Percentiles rank a stretch among this genome's conserved stretches.
These are phyloP conservation scores for Aspergillus sp. DNA, from an alignment of 2,329 filamentous ascomycete species.

Conservation along the genomic window DNA sequence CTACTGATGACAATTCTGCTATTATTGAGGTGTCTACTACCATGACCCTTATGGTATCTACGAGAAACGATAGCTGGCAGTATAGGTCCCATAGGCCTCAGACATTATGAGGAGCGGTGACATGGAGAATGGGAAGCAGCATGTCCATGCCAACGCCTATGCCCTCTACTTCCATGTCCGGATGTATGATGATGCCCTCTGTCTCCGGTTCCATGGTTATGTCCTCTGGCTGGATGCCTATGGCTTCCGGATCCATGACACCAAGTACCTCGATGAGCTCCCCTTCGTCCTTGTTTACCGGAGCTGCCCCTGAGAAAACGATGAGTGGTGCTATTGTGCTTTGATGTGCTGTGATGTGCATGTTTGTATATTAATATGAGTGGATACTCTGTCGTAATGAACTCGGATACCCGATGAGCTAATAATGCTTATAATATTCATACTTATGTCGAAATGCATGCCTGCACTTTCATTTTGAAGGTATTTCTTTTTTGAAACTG, in stretches of 20 bases:
- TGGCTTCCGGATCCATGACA: neutral
- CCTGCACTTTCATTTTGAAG: no score
- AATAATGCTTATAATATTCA: neutral
- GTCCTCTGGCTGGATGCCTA: neutral
- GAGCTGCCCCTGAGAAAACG: neutral
- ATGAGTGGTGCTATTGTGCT: neutral
- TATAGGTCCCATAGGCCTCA: neutral
- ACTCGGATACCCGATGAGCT: no score
- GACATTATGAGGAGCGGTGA: neutral
- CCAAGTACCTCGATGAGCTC: neutral
- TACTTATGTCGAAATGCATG: no score
- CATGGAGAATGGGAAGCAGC: neutral
- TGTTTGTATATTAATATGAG: neutral
- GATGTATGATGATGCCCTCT: no score
- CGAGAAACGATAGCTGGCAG: neutral
- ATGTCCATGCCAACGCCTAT: neutral
- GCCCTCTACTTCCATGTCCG: neutral
- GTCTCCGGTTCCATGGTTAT: no score
- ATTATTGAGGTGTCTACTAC: slow-evolving; percentile 21
- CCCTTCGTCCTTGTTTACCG: neutral
- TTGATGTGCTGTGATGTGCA: neutral
- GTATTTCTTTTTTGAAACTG: no score
- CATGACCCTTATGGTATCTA: neutral
- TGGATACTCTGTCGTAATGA: no score
- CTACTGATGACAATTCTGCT: slow-evolving; percentile 23